These are phyloP conservation scores for Apiospora sp. DNA, from an alignment of 2,329 filamentous ascomycete species.

Conservation along the genomic window DNA sequence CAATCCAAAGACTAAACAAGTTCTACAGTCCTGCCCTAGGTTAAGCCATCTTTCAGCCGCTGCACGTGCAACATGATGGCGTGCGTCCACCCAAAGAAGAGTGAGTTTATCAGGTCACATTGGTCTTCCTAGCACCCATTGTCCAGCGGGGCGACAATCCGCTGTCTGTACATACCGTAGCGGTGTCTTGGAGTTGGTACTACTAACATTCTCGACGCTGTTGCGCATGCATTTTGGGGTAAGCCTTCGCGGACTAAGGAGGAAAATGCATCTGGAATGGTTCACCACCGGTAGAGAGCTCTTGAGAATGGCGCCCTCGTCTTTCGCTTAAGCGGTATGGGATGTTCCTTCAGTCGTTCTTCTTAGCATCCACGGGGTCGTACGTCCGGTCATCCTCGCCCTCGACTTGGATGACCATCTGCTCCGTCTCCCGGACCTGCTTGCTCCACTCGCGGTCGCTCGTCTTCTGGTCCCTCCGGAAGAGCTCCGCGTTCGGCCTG, in stretches of 20 bases:
- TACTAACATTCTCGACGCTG: neutral
- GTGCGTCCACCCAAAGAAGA: neutral
- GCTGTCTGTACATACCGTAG: neutral
- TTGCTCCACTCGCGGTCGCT: conserved; percentile 79
- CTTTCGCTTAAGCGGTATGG: neutral
- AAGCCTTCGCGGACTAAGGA: neutral
- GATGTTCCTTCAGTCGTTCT: conserved; percentile 47
- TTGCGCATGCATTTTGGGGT: neutral
- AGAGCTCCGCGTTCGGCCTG: conserved; percentile 85
- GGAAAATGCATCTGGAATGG: neutral
- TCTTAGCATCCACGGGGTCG: conserved; percentile 51
- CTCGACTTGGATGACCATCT: conserved; percentile 76
- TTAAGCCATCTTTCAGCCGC: neutral
- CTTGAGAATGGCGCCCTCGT: neutral
- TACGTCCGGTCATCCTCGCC: conserved; percentile 62
- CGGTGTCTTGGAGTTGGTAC: neutral
- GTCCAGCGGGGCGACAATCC: neutral
- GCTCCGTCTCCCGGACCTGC: conserved; percentile 79
- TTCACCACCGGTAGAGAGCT: neutral
- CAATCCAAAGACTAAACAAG: neutral
- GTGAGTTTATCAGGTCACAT: neutral
- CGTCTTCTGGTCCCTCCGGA: conserved; percentile 87
- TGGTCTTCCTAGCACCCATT: neutral
- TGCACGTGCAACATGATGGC: neutral
- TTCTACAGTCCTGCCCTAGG: no score